Evolutionary conservation across 139 green algal species (phyloP), one percentile per base, ranked within the genome.

Genomic region (Picochlorum sp.): DNA sequence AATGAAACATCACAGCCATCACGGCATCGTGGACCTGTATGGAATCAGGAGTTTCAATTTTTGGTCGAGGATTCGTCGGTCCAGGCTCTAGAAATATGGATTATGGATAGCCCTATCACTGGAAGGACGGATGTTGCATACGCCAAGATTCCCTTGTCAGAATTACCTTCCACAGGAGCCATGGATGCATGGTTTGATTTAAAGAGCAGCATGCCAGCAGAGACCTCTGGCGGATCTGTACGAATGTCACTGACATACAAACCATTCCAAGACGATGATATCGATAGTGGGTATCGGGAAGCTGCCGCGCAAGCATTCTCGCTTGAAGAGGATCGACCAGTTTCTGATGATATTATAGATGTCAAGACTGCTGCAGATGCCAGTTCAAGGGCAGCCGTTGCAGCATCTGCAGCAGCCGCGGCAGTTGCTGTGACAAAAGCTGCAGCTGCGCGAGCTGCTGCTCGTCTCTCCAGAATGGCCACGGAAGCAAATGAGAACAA

Each of bases 351-450:
- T 15, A 95, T 95, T 77, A 89, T 81, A 4, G 88, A 96, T 63
- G 77, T 96, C 51, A 88, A 87, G 72, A 79, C 51, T 6, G 87
- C 87, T 2, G 88, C 89, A 16, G 85, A 90, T 55, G 88, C 88
- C 4, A 88, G 74, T 66, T 91, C 83, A n/a, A 80, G 87, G 4
- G 89, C 89, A 21, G 85, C 85, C 2, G 89, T 95, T 7, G 89
- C 87, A 3, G 86, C 88, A 26, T 90, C 83, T 16, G 86, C 88
- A 4, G 89, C 88, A 4, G 78, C 88, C 1, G 77, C 75, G 4
- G 89, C 88, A 0, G 86, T 95, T 21, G 88, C 88, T 0, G 89
- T 96, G 50, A 92, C 89, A 16, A 87, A 90, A 58, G 89, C 85
- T 13, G 89, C 86, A 3, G 86, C 89, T 16, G 89, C 89, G 13